Evolutionary conservation across 306 rosid genomes (phyloP).

Genomic region (Cajanus cajan): DNA sequence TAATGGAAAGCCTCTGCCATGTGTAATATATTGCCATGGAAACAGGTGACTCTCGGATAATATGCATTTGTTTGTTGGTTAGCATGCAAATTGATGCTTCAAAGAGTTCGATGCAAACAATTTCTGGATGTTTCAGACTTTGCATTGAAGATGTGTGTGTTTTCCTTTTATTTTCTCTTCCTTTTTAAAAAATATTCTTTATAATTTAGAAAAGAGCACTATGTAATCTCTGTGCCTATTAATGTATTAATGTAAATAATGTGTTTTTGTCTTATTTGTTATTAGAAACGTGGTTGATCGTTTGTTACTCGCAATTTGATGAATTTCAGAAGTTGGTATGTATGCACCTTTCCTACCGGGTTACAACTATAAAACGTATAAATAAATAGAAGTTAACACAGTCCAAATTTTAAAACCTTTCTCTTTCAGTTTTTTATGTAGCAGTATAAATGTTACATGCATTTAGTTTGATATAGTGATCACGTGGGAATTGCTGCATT

Average conservation of each 20-base stretch:
- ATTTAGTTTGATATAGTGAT: background rate
- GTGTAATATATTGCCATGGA: constrained; percentile 97
- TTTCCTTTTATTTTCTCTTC: background rate
- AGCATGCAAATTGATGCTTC: constrained; percentile 10
- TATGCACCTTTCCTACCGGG: background rate
- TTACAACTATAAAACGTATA: background rate
- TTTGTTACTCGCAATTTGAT: background rate
- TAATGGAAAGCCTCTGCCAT: constrained; percentile 88
- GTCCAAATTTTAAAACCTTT: background rate
- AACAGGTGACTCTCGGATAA: constrained; percentile 67
- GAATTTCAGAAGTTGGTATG: background rate
- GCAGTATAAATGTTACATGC: background rate
- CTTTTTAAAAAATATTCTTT: background rate
- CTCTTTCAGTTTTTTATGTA: background rate
- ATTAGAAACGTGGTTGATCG: background rate
- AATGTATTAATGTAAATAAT: background rate
- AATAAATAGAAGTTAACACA: background rate
- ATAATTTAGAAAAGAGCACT: background rate
- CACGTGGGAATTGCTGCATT: background rate
- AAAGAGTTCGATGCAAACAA: background rate
- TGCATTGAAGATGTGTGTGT: background rate
- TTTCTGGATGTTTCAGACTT: background rate
- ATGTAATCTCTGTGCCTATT: background rate
- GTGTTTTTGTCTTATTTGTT: background rate
- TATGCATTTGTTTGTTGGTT: background rate